Base-by-base conservation (phyloP, 352 stramenopile species). In the Phytophthora citrophthora region DNA sequence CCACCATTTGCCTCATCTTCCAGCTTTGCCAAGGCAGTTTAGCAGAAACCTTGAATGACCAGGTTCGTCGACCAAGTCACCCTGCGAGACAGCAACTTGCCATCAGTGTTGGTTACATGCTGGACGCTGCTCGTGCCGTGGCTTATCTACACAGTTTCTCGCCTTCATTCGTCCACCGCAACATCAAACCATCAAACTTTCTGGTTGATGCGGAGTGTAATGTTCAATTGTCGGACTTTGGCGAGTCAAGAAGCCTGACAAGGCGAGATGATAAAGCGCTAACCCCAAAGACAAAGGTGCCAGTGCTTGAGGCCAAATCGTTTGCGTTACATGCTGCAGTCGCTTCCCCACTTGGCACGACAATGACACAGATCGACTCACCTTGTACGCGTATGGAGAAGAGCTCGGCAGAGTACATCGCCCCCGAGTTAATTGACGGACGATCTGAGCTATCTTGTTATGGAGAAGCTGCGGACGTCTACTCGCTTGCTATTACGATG, bases 401-500 rank as follows among this genome's bases (percentile, higher is more conserved):
- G 1, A 77, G 71, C n/a, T 81, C 77, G 0, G 55, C 73, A 8
- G 78, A 88, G 26, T 92, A 88, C 61, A 77, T 86, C 58, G 81
- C 83, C 1, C 81, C 81, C 3, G 81, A 92, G 39, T 46, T 88
- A 5, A 77, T 88, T 26, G 64, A 78, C 18, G 77, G 70, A 11
- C 72, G 75, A 11, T 54, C 36, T 5, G 60, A 66, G 5, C 12
- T 67, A 16, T 45, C 54, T 5, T 57, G 48, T 2, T 85, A 88
- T 44, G 67, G 62, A 6, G 78, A 88, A 41, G 73, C 74, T 5
- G 65, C 72, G 4, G 79, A 90, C 54, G 67, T 90, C 1, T 89
- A 86, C 64, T 77, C 79, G 32, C 70, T 90, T 32, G 80, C 56
- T 7, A 60, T 89, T 23, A 88, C 82, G 8, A 79, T 89, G 55